phyloP scores from a whole-genome alignment of 2,329 filamentous ascomycete species.

The Fusarium nygamai region DNA sequence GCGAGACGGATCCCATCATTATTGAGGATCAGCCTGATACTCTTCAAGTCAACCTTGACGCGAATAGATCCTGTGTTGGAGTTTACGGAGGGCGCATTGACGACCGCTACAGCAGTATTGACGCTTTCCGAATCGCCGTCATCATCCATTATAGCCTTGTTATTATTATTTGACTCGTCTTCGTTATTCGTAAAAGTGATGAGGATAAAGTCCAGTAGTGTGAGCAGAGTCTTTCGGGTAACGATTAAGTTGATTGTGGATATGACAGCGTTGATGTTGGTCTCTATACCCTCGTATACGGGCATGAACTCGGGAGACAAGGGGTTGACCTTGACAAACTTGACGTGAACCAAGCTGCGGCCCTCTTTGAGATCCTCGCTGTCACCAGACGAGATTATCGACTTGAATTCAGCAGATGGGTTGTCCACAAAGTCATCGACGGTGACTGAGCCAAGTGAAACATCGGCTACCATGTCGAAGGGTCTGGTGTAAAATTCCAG shows the following conservation, averaged over 20 bases:
- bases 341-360: slow-evolving; percentile 86
- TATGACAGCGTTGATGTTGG: slow-evolving; percentile 88
- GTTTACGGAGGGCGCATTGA: slow-evolving; percentile 45
- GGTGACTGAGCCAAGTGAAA: slow-evolving; percentile 85
- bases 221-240: slow-evolving; percentile 90
- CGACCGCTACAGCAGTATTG: slow-evolving; percentile 49
- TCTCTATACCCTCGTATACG: slow-evolving; percentile 92
- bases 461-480: slow-evolving; percentile 93
- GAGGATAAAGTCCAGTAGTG: slow-evolving; percentile 91
- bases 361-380: slow-evolving; percentile 77
- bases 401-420: slow-evolving; percentile 89
- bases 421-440: slow-evolving; percentile 97
- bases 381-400: slow-evolving; percentile 89
- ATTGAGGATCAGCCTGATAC: slow-evolving; percentile 93
- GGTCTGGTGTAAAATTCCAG: slow-evolving; percentile 88
- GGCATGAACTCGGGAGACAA: slow-evolving; percentile 93
- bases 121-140: slow-evolving; percentile 48
- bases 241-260: slow-evolving; percentile 97
- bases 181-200: slow-evolving; percentile 82
- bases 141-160: slow-evolving; percentile 52
- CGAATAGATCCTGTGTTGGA: slow-evolving; percentile 77
- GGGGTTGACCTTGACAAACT: slow-evolving; percentile 88
- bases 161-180: slow-evolving; percentile 48
- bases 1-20: slow-evolving; percentile 96
- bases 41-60: slow-evolving; percentile 93